Evolutionary conservation across 2,329 filamentous ascomycete genomes (phyloP), one percentile per base, ranked within the genome.

Genomic region (Fusarium verticillioides): DNA sequence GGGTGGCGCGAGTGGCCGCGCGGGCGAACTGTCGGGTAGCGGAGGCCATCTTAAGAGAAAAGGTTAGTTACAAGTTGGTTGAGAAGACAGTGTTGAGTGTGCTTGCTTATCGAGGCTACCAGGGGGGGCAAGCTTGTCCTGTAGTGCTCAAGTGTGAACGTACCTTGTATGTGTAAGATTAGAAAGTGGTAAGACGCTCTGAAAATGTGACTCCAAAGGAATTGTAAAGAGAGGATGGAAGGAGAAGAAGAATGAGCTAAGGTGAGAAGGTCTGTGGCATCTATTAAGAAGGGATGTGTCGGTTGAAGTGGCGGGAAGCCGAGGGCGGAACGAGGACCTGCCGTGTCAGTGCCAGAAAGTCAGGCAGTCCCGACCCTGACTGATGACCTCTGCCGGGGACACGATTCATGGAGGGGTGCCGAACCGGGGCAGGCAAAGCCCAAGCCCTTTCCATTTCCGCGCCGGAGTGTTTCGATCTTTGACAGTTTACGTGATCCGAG

Each of bases 1-100:
- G 90, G 43, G 78, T 72, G 49, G 88, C 85, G 79, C 89, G 89
- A 80, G 92, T 84, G 65, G 91, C 86, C 75, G 87, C 85, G 80
- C 88, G 88, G 81, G 86, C 83, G 78, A 89, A 84, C 74, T 88
- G 87, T 76, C 88, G 88, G 74, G 86, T 85, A 73, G 86, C 82
- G 74, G 80, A 83, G 69, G 82, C 80, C 79, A 83, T 83, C 79
- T 81, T 37, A 59, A 40, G n/a, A 12, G 23, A 18, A 46, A 54
- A 49, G 26, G 66, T 73, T 26, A 72, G 64, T 58, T 39, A 61
- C 40, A 70, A 59, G 53, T 59, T 49, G 18, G 53, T 59, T 49
- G 18, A 34, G 7, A 32, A 23, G 19, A 40, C 10, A 23, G 39
- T 30, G 16, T 36, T 12, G 9, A 32, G 34, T 16, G 50, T 21